Conservation (phyloP, 176 grass and related monocot genomes). For the Oryza coarctata region DNA sequence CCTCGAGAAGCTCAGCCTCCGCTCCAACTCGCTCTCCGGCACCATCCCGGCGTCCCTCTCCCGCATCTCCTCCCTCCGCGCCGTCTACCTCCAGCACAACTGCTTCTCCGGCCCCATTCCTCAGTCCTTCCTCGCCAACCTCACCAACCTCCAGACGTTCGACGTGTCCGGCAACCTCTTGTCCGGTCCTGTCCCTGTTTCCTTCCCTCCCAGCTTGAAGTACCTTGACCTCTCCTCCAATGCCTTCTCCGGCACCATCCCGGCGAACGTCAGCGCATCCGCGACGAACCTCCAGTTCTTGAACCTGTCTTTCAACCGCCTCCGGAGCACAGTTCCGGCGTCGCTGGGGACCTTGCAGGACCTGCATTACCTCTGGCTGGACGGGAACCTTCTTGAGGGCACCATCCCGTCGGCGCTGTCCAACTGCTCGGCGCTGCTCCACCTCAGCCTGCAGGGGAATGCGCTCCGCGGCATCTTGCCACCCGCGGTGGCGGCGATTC, state of each 20-base stretch:
- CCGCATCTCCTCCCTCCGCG: constrained; percentile 51
- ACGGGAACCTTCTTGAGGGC: constrained; percentile 85
- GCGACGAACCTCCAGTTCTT: constrained; percentile 66
- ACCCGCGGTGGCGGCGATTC: constrained; percentile 60
- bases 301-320: constrained; percentile 87
- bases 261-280: constrained; percentile 44
- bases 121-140: constrained; percentile 60
- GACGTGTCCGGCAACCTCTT: constrained; percentile 73
- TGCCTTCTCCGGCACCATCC: constrained; percentile 65
- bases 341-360: constrained; percentile 63
- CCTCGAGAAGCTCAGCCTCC: constrained; percentile 85
- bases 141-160: constrained; percentile 70
- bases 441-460: constrained; percentile 84
- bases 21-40: constrained; percentile 74
- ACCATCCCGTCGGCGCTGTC: constrained; percentile 83
- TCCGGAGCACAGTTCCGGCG: constrained; percentile 73
- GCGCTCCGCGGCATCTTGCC: constrained; percentile 83
- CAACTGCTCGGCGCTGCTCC: constrained; percentile 77
- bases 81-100: constrained; percentile 86
- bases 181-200: constrained; percentile 58
- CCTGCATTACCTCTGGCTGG: constrained; percentile 90
- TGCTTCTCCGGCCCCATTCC: constrained; percentile 74
- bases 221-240: constrained; percentile 96
- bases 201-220: constrained; percentile 45
- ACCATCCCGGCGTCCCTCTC: constrained; percentile 58